A percentile compares a stretch with the other conserved stretches of the same genome.
Conservation (phyloP, 352 stramenopile genomes). For the Halophytophthora batemanensis region DNA sequence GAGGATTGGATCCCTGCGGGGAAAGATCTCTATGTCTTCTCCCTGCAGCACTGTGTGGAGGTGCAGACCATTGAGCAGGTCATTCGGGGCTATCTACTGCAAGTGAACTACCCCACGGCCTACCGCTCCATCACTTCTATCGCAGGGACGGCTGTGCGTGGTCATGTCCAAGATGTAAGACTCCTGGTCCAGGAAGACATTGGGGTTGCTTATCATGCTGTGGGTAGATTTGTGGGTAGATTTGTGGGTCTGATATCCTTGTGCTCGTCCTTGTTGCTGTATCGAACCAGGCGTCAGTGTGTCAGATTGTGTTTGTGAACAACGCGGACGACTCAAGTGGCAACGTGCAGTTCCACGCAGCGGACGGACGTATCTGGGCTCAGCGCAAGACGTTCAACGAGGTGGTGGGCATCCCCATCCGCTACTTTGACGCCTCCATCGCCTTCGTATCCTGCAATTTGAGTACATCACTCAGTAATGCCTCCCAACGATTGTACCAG, state of each 20-base stretch:
- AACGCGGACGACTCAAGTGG: conserved; percentile 76
- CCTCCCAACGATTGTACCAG: conserved; percentile 23
- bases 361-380: conserved; percentile 65
- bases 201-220: background rate
- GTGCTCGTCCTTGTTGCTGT: background rate
- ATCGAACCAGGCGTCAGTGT: conserved; percentile 46
- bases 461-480: conserved; percentile 31
- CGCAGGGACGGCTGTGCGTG: conserved; percentile 53
- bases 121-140: conserved; percentile 83
- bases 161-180: conserved; percentile 66
- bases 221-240: conserved; percentile 2
- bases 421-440: conserved; percentile 84
- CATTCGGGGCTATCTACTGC: conserved; percentile 66
- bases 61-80: conserved; percentile 63
- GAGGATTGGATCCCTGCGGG: conserved; percentile 68
- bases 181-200: background rate
- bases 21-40: conserved; percentile 85
- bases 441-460: conserved; percentile 83
- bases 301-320: conserved; percentile 86
- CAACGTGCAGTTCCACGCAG: conserved; percentile 72
- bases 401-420: conserved; percentile 74
- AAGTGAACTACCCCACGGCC: conserved; percentile 75
- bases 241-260: background rate
- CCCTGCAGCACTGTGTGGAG: conserved; percentile 68
- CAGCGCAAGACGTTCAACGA: conserved; percentile 77